phyloP scores from a whole-genome alignment of 371 early-diverging fungal species.

The Mucor lusitanicus region DNA sequence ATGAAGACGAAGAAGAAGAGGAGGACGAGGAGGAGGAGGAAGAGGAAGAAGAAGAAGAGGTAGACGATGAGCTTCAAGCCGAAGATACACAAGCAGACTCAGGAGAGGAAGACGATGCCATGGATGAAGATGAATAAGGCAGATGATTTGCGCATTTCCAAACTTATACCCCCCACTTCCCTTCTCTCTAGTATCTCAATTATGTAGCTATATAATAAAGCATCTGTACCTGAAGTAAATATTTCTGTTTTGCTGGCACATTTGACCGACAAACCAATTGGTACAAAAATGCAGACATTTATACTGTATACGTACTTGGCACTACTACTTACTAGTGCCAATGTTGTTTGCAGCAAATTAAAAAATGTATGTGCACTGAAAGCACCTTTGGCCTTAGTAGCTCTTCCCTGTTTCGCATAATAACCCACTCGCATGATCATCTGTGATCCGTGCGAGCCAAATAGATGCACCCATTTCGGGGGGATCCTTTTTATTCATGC shows the following conservation, averaged over 20 bases:
- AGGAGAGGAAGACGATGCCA: background rate
- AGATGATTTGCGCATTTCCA: background rate
- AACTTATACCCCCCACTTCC: background rate
- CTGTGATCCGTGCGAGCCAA: background rate
- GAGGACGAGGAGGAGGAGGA: background rate
- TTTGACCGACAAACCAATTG: too few species aligned
- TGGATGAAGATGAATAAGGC: background rate
- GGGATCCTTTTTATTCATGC: background rate
- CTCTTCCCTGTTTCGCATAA: background rate
- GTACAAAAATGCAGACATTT: too few species aligned
- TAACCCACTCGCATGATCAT: background rate
- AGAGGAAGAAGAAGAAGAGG: background rate
- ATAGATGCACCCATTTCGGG: background rate
- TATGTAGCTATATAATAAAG: background rate
- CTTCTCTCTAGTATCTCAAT: background rate
- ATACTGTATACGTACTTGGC: too few species aligned
- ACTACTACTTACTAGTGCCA: too few species aligned
- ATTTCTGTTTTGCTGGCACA: too few species aligned
- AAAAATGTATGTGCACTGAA: background rate
- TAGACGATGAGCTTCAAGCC: background rate
- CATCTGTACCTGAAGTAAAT: background rate
- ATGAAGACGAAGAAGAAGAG: too few species aligned
- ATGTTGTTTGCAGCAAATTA: too few species aligned
- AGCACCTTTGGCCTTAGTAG: background rate
- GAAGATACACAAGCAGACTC: background rate